Evolutionary conservation across 2,329 filamentous ascomycete genomes (phyloP).

Genomic region (Arachnopeziza araneosa): DNA sequence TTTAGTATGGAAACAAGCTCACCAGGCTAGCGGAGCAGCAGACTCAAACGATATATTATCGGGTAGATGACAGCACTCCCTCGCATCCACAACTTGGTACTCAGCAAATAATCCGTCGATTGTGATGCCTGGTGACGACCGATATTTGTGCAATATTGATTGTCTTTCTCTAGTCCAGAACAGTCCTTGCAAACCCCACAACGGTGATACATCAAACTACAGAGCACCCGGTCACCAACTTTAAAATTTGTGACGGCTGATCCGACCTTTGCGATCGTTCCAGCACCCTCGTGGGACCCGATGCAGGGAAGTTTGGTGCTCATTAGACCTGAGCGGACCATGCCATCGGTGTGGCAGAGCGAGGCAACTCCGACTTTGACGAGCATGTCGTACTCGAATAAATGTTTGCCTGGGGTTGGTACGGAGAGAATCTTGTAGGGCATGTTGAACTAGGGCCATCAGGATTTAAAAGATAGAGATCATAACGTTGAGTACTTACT

Average conservation of each 20-base stretch:
- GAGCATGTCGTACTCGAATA: conserved; percentile 46
- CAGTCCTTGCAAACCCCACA: conserved; percentile 51
- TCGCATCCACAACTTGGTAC: conserved; percentile 46
- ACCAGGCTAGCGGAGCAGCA: conserved; percentile 53
- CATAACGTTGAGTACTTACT: conserved; percentile 21
- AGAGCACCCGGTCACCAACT: conserved; percentile 24
- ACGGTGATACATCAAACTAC: conserved; percentile 30
- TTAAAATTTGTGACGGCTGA: conserved; percentile 27
- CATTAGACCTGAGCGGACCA: conserved; percentile 48
- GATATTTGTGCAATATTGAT: conserved; percentile 46
- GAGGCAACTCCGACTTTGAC: conserved; percentile 49
- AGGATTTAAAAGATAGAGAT: not conserved
- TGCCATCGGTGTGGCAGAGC: conserved; percentile 57
- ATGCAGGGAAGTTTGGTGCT: conserved; percentile 43
- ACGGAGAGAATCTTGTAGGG: conserved; percentile 49
- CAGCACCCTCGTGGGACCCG: conserved; percentile 36
- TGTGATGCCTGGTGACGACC: conserved; percentile 44
- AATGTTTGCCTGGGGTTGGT: conserved; percentile 36
- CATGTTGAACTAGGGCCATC: conserved; percentile 38
- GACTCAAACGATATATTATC: conserved; percentile 42
- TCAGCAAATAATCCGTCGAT: conserved; percentile 52
- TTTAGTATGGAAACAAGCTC: conserved; percentile 43
- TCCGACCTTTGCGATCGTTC: conserved; percentile 30
- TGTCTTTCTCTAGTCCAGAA: conserved; percentile 39
- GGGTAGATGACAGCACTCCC: conserved; percentile 40